Conservation (phyloP, 805 yeast genomes). For the Yamadazyma takamatsuzukensis region DNA sequence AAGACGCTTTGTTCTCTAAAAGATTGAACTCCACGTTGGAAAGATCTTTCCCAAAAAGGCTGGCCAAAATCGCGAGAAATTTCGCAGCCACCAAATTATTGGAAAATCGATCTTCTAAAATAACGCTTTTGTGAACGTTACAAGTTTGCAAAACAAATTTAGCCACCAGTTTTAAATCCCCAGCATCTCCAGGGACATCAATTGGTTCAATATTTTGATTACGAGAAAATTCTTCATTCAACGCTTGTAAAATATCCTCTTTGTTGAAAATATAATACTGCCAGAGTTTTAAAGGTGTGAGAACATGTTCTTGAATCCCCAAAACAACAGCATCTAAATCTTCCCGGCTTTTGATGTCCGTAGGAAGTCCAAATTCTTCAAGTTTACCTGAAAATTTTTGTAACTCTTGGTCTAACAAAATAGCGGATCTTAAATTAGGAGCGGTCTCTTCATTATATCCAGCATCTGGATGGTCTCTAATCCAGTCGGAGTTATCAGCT, state of each 20-base stretch:
- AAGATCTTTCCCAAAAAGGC: constrained; percentile 15
- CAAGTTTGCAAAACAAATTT: constrained; percentile 42
- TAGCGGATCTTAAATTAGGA: constrained; percentile 82
- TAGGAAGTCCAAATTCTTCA: constrained; percentile 58
- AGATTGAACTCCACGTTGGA: constrained; percentile 21
- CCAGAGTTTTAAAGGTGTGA: constrained; percentile 73
- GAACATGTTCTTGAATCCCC: constrained; percentile 65
- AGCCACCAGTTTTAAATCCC: constrained; percentile 44
- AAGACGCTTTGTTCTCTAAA: constrained; percentile 35
- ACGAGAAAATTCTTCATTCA: constrained; percentile 37
- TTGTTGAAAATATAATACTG: constrained; percentile 78
- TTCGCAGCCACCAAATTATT: constrained; percentile 50
- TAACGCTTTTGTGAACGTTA: constrained; percentile 39
- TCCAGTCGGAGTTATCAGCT: constrained; percentile 86
- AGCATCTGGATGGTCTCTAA: constrained; percentile 79
- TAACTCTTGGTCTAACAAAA: constrained; percentile 73
- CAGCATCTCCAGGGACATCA: constrained; percentile 39
- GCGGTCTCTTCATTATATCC: constrained; percentile 87
- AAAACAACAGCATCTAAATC: constrained; percentile 64
- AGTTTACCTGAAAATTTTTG: constrained; percentile 61
- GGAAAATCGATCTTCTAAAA: constrained; percentile 46
- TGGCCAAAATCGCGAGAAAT: constrained; percentile 50
- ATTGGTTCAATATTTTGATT: constrained; percentile 22
- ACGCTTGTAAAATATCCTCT: constrained; percentile 30
- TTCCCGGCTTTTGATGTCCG: constrained; percentile 42